phyloP scores from a whole-genome alignment of 2,329 filamentous ascomycete species.

The Simplicillium sp. region DNA sequence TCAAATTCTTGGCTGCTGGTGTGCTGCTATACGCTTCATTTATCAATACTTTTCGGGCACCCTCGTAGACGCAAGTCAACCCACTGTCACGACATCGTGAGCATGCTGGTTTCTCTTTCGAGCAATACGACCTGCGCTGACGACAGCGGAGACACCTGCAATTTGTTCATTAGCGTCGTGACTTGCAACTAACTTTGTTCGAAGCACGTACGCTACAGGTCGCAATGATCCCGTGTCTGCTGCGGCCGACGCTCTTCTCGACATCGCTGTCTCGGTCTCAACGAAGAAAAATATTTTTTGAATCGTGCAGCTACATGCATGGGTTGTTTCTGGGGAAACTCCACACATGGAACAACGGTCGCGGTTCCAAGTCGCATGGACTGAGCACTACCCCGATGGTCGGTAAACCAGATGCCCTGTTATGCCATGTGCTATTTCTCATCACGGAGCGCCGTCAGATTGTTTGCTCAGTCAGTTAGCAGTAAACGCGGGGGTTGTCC shows the following conservation, averaged over 20 bases:
- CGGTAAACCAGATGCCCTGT: not conserved
- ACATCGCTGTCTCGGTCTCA: not conserved
- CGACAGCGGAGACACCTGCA: slow-evolving; percentile 24
- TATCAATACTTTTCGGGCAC: slow-evolving; percentile 22
- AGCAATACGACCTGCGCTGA: slow-evolving; percentile 23
- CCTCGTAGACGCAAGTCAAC: slow-evolving; percentile 22
- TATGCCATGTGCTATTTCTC: not conserved
- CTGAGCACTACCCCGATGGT: too few relatives aligned
- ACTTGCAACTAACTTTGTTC: too few relatives aligned
- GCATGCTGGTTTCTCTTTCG: slow-evolving; percentile 25
- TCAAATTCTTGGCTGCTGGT: too few relatives aligned
- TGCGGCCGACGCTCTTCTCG: slow-evolving; percentile 1
- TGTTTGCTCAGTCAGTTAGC: not conserved
- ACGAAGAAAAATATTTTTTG: not conserved
- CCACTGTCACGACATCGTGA: slow-evolving; percentile 20
- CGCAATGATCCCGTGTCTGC: slow-evolving; percentile 7
- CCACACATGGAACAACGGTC: not conserved
- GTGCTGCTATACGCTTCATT: slow-evolving; percentile 18
- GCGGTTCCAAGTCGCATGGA: too few relatives aligned
- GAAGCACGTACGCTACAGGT: slow-evolving; percentile 16
- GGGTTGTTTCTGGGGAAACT: slow-evolving; percentile 1
- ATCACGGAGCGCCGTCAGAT: not conserved
- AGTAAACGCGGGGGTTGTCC: not conserved
- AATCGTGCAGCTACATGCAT: not conserved
- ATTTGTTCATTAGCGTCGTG: too few relatives aligned